Conservation (phyloP, 164 flowering plant species). For the Liriodendron chinense region DNA sequence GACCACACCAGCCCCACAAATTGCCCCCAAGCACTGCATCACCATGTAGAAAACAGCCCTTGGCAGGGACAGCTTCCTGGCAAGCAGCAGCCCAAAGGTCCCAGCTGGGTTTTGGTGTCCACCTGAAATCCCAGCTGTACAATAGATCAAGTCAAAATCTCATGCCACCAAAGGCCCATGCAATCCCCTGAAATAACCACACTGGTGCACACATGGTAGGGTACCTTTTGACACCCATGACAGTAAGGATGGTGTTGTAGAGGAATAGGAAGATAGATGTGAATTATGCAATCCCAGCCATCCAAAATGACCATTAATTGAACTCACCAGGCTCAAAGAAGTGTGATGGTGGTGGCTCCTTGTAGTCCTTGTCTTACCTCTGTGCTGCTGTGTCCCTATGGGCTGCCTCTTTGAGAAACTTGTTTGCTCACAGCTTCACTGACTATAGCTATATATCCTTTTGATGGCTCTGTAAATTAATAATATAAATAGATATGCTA, state of each 20-base stretch:
- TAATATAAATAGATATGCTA: no score
- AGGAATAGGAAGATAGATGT: constrained; percentile 54
- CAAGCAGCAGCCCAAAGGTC: constrained; percentile 53
- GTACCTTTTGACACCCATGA: constrained; percentile 41
- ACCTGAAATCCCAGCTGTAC: constrained; percentile 68
- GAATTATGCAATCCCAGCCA: constrained; percentile 60
- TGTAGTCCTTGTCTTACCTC: constrained; percentile 49
- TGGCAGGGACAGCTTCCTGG: constrained; percentile 61
- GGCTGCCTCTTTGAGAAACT: constrained; percentile 54
- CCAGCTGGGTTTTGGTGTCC: constrained; percentile 66
- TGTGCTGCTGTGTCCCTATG: constrained; percentile 54
- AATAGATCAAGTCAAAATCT: constrained; percentile 65
- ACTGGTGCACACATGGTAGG: constrained; percentile 40
- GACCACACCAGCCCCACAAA: constrained; percentile 56
- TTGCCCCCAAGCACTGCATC: constrained; percentile 58
- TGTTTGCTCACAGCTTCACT: constrained; percentile 56
- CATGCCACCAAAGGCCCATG: constrained; percentile 71
- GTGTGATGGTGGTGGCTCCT: constrained; percentile 60
- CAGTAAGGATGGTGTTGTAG: constrained; percentile 52
- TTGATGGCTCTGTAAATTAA: no score
- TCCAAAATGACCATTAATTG: constrained; percentile 53
- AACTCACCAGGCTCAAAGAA: constrained; percentile 52
- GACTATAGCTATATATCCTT: no score
- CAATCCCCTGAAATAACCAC: constrained; percentile 61
- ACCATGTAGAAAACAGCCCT: constrained; percentile 55